Base-by-base conservation (phyloP, 176 grass and related monocot species). In the Hsuehochloa calcarea region DNA sequence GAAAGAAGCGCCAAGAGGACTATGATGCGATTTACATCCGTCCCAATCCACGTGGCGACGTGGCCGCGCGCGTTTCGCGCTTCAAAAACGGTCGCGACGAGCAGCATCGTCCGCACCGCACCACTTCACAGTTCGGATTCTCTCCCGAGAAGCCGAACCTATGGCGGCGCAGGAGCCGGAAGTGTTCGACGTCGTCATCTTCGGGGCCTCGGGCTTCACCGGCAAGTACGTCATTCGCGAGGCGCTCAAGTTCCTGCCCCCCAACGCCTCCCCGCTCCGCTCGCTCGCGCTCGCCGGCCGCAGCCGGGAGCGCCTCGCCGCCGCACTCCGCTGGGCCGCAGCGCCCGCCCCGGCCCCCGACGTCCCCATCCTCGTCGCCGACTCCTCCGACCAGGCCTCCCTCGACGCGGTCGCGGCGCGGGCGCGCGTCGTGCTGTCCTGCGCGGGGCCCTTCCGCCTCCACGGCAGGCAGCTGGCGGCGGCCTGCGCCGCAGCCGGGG, bases 131-230 rank as follows among this genome's bases (percentile, higher is more conserved):
- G 43, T 5, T 16, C 71, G 46, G 23, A 11, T 25, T 7, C 47
- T 25, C 58, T 61, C 10, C 55, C 66, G 22, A 6, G 5, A 68
- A 16, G 27, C 20, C 59, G n/a, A n/a, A 56, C 40, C 65, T 74
- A 82, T 82, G 80, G 83, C 80, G 20, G 22, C 74, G 60, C 20
- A 65, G 71, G 44, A 22, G 70, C 64, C 72, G 72, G 81, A 87
- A 76, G 78, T 86, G 79, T 94, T 94, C 90, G 92, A 95, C 71
- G 76, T 97, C 38, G 84, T 97, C 78, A 93, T 97, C 82, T 83
- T 97, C 50, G 95, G 95, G 17, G 95, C 95, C 35, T 97, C 95
- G 27, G 95, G 95, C 60, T 97, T 95, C 95, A 97, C 95, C 0
- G 91, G 95, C 19, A 90, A 93, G 82, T 93, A 95, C 84, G 95